Conservation (phyloP, 768 basidiomycete genomes). For the Galerina sulciceps region DNA sequence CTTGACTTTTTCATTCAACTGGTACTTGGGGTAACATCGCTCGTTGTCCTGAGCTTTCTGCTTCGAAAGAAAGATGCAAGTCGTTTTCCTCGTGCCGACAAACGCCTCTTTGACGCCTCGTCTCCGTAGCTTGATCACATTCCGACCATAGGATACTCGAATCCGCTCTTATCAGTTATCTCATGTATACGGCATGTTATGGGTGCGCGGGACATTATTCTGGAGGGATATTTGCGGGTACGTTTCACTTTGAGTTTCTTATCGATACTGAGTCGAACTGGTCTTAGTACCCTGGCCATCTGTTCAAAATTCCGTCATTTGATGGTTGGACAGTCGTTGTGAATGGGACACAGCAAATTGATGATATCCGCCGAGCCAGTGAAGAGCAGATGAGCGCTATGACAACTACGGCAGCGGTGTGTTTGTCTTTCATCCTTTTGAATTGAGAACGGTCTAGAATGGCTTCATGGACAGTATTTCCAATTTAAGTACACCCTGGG, state of each 20-base stretch:
- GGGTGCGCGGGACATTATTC: slow-evolving; percentile 27
- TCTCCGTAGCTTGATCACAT: slow-evolving; percentile 28
- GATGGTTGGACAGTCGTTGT: slow-evolving; percentile 51
- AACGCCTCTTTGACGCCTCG: neutral
- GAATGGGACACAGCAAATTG: slow-evolving; percentile 40
- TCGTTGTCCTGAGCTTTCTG: neutral
- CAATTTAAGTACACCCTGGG: slow-evolving; percentile 40
- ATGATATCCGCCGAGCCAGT: slow-evolving; percentile 48
- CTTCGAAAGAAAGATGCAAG: slow-evolving; percentile 7
- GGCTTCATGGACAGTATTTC: slow-evolving; percentile 21
- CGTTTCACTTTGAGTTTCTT: neutral
- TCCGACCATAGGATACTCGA: slow-evolving; percentile 40
- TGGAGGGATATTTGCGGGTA: slow-evolving; percentile 39
- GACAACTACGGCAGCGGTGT: slow-evolving; percentile 33
- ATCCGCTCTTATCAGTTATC: slow-evolving; percentile 34
- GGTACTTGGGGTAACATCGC: neutral
- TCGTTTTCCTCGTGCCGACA: neutral
- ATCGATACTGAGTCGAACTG: neutral
- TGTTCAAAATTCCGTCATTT: slow-evolving; percentile 48
- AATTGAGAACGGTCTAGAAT: neutral
- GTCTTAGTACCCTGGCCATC: slow-evolving; percentile 22
- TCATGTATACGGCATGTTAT: slow-evolving; percentile 29
- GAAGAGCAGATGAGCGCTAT: slow-evolving; percentile 48
- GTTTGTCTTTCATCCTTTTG: slow-evolving; percentile 4
- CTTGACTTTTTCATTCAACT: neutral